Conservation (phyloP, 2,329 filamentous ascomycete genomes). For the Fusarium sp. region DNA sequence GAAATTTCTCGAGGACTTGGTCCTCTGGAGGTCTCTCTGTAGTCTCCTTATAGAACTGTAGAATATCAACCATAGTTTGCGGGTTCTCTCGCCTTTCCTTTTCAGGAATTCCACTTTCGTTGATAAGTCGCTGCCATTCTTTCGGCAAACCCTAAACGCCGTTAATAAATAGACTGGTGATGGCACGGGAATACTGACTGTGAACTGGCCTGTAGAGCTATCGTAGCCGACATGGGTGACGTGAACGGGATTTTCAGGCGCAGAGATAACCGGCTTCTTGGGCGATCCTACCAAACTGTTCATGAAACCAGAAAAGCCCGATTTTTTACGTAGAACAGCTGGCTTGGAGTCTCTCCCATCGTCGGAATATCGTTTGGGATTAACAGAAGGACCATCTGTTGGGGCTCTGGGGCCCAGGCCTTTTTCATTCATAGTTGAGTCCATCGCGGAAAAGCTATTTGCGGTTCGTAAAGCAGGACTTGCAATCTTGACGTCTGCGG, state of each 20-base stretch:
- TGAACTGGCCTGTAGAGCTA: slow-evolving; percentile 95
- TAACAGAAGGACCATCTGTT: slow-evolving; percentile 61
- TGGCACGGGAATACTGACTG: slow-evolving; percentile 68
- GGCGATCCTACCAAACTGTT: slow-evolving; percentile 86
- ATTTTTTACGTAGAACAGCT: slow-evolving; percentile 80
- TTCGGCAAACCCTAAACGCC: slow-evolving; percentile 83
- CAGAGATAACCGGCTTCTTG: slow-evolving; percentile 94
- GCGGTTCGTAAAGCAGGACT: slow-evolving; percentile 73
- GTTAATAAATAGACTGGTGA: slow-evolving; percentile 28
- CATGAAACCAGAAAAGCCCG: slow-evolving; percentile 88
- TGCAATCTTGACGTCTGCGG: slow-evolving; percentile 63
- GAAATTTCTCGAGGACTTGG: slow-evolving; percentile 95
- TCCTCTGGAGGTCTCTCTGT: slow-evolving; percentile 84
- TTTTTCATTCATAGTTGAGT: slow-evolving; percentile 55
- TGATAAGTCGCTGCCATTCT: slow-evolving; percentile 96
- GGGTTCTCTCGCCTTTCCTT: slow-evolving; percentile 96
- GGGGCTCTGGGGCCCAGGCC: slow-evolving; percentile 49
- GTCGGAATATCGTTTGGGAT: slow-evolving; percentile 82
- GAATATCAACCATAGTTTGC: slow-evolving; percentile 93
- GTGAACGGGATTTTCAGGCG: slow-evolving; percentile 96
- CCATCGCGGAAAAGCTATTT: slow-evolving; percentile 62
- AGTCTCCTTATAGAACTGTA: slow-evolving; percentile 97
- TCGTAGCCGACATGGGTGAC: slow-evolving; percentile 98
- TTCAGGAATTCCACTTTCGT: slow-evolving; percentile 95
- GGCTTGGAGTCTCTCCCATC: slow-evolving; percentile 75